Base-by-base conservation (phyloP, 2,329 filamentous ascomycete genomes). In the Aplosporella prunicola region DNA sequence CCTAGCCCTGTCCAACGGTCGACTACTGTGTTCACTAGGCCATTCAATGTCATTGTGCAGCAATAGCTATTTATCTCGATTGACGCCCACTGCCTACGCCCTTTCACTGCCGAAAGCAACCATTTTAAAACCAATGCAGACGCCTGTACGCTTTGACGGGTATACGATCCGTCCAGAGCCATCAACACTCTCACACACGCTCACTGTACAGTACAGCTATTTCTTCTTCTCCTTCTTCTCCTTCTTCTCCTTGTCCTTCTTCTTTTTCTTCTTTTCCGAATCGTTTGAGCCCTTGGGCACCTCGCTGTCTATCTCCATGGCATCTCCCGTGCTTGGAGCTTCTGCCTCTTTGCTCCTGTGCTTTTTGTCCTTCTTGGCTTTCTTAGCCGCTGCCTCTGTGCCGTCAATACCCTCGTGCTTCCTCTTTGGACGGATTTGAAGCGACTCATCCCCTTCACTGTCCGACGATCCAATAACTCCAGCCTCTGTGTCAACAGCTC, bases 401-500 rank as follows among this genome's bases (percentile, higher is more conserved):
- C 47, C 52, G 22, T 59, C 52, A 20, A 48, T 48, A 31, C 55
- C 51, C 20, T 50, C 49, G 38, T 55, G 54, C 40, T 58, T 61
- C 27, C 64, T 53, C 51, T 68, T 69, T 11, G 8, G 18, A 14
- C 18, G n/a, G 11, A 14, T 13, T 8, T 25, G 24, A 5, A 16
- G 35, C n/a, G 16, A 9, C n/a, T 18, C 63, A 11, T 69, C 65
- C 9, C 54, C 58, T 14, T 66, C 67, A 32, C 53, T 56, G 11
- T 64, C 63, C 5, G 56, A 60, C 15, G 55, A 58, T 9, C 50
- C 71, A 47, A 66, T 58, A 13, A 41, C 60, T 17, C 60, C 68
- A 20, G 55, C 56, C 20, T 60, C 59, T 17, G 64, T 66, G 9
- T 50, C 41, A 4, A 67, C 67, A 45, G 69, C 69, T 10, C 82